phyloP scores from a whole-genome alignment of 768 basidiomycete genomes.

The Leucosporidium yakuticum region DNA sequence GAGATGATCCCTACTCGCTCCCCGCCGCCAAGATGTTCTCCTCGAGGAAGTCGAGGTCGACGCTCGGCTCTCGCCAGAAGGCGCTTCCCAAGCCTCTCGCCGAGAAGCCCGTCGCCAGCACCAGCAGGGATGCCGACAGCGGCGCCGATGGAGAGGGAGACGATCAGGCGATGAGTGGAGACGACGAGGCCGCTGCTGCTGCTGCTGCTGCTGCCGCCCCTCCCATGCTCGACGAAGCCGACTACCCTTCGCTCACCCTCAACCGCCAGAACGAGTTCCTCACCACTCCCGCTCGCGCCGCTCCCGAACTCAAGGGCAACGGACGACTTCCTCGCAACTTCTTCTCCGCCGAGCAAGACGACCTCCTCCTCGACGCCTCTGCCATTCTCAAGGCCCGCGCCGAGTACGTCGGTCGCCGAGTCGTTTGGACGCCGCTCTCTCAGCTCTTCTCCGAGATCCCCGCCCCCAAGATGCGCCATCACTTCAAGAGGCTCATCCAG shows the following conservation, averaged over 20 bases:
- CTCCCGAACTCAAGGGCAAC: not conserved
- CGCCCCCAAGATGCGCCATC: conserved; percentile 64
- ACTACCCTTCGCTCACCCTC: not conserved
- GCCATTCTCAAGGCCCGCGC: conserved; percentile 76
- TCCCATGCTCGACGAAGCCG: not conserved
- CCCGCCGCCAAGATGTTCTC: not conserved
- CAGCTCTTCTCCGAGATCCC: conserved; percentile 75
- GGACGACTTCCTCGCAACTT: conserved; percentile 59
- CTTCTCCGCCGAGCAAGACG: conserved; percentile 83
- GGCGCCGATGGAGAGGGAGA: too few relatives aligned
- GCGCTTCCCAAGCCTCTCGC: too few relatives aligned
- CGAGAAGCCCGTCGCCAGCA: too few relatives aligned
- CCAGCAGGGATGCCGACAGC: too few relatives aligned
- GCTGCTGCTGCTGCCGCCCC: conserved; percentile 41
- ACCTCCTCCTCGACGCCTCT: conserved; percentile 75
- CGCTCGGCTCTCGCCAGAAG: too few relatives aligned
- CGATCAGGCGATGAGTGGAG: too few relatives aligned
- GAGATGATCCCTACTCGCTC: conserved; percentile 28
- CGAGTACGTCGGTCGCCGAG: conserved; percentile 52
- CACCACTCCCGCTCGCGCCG: conserved; percentile 2
- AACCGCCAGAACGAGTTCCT: conserved; percentile 26
- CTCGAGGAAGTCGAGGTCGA: not conserved
- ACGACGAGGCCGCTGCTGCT: conserved; percentile 5
- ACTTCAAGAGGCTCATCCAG: conserved; percentile 56
- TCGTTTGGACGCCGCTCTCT: conserved; percentile 58